Percentiles rank a stretch among this genome's conserved stretches.
These are phyloP conservation scores for Forsythia viridissima DNA, from an alignment of 257 asterid genomes.

Conservation along the genomic window DNA sequence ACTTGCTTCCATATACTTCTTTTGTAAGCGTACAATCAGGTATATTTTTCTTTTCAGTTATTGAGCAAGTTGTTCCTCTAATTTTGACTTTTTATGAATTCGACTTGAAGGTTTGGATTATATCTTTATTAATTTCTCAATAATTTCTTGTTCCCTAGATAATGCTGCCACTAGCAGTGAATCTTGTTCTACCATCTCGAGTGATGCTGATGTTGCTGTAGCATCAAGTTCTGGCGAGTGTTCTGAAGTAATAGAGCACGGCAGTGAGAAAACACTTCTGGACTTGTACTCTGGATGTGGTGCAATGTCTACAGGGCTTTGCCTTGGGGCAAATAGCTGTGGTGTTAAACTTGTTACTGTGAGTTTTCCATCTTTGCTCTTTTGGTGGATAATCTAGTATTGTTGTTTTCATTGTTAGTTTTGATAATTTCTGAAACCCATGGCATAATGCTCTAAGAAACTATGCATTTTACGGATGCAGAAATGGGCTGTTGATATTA, in stretches of 20 bases:
- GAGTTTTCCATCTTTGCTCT: conserved; percentile 21
- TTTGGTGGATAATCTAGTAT: neutral
- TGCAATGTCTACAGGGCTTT: conserved; percentile 93
- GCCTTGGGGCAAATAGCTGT: conserved; percentile 64
- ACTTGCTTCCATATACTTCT: conserved; percentile 58
- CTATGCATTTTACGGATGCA: conserved; percentile 15
- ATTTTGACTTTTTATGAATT: neutral
- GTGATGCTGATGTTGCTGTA: conserved; percentile 38
- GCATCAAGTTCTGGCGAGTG: conserved; percentile 15
- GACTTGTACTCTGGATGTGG: conserved; percentile 95
- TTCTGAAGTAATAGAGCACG: conserved; percentile 15
- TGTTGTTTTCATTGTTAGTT: neutral
- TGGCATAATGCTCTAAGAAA: neutral
- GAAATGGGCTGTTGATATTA: conserved; percentile 96
- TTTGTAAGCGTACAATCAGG: conserved; percentile 60
- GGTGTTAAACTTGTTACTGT: conserved; percentile 78
- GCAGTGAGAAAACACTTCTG: conserved; percentile 46
- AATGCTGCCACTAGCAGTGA: conserved; percentile 35
- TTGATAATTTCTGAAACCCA: neutral
- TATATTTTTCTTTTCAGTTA: conserved; percentile 6
- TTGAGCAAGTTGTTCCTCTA: neutral
- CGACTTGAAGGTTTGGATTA: neutral
- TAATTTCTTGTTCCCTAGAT: conserved; percentile 34
- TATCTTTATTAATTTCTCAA: neutral
- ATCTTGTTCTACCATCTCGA: conserved; percentile 62